Evolutionary conservation across 139 green algal species (phyloP), one percentile per base, ranked within the genome.

Genomic region (Micromonas pusilla): DNA sequence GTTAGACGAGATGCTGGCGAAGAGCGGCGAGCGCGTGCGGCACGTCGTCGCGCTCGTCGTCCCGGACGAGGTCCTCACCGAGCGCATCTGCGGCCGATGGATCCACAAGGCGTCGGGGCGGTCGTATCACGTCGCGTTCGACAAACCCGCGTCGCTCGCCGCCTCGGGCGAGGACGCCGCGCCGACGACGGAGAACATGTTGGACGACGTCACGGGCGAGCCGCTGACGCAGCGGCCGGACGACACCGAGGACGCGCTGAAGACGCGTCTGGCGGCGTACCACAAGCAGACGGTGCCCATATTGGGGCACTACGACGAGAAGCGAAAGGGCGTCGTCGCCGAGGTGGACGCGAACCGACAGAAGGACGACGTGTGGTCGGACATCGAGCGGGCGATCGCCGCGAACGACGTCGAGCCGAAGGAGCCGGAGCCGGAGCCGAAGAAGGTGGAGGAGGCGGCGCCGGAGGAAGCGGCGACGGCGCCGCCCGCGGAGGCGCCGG

Each of bases 171-270:
- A 5, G 5, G 30, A 45, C 23, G 23, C 66, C 28, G 9, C 9
- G 23, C 23, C 9, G 66, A 20, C 25, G 20, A 70, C 52, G 57
- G 45, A 9, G 9, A 57, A 57, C 23, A 70, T 68, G 53, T n/a
- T 70, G 3, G 89, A 92, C 57, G 89, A 92, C 80, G 30, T 90
- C 19, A 92, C 90, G 0, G 90, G 93, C 5, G 93, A 97, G 86
- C 90, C 92, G 9, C 90, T 97, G 23, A 88, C 96, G 34, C 82
- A 87, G 79, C 87, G 93, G 57, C 95, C 94, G 83, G 93, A 97
- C 81, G 93, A 97, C 86, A 97, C 95, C 76, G 92, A 90, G 21
- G 92, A 97, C 39, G 96, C 91, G 6, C 88, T 97, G 19, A 94
- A 93, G 84, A 84, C 83, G 26, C 86, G 93, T 1, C 84, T 97